A percentile compares a stretch with the other conserved stretches of the same genome.
Evolutionary conservation across 2,329 filamentous ascomycete genomes (phyloP).

Genomic region (Botryotinia convoluta): DNA sequence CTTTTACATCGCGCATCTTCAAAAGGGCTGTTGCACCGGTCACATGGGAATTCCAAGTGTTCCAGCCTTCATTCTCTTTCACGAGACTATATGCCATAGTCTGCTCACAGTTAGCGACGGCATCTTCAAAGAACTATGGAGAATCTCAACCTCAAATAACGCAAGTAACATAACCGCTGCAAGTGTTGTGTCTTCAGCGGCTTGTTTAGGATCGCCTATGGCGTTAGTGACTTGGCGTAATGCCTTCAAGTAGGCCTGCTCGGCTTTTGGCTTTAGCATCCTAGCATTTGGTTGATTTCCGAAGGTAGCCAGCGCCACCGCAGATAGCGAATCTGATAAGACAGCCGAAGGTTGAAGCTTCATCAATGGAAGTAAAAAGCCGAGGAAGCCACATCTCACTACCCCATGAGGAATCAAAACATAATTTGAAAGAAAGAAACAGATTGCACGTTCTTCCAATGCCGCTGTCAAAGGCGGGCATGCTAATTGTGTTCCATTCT

Average conservation of each 20-base stretch:
- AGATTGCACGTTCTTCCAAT: conserved; percentile 18
- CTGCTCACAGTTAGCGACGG: background rate
- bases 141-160: conserved; percentile 5
- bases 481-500: conserved; percentile 2
- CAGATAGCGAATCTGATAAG: conserved; percentile 4
- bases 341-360: conserved; percentile 10
- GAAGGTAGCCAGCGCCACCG: conserved; percentile 16
- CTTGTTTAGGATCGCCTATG: conserved; percentile 12
- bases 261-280: conserved; percentile 18
- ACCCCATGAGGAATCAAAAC: conserved; percentile 15
- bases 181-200: conserved; percentile 13
- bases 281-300: conserved; percentile 18
- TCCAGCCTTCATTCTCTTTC: conserved; percentile 13
- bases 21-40: conserved; percentile 9
- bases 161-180: conserved; percentile 18
- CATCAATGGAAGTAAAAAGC: conserved; percentile 18
- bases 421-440: conserved; percentile 20
- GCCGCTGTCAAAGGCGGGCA: conserved; percentile 10
- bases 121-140: background rate
- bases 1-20: conserved; percentile 15
- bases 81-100: conserved; percentile 14
- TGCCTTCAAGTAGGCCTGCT: conserved; percentile 15
- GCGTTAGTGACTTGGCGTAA: conserved; percentile 13
- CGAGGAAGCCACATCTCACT: conserved; percentile 13
- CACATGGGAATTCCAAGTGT: conserved; percentile 19